phyloP scores from a whole-genome alignment of 1,284 basidiomycete genomes.

The Agaricales sp. region DNA sequence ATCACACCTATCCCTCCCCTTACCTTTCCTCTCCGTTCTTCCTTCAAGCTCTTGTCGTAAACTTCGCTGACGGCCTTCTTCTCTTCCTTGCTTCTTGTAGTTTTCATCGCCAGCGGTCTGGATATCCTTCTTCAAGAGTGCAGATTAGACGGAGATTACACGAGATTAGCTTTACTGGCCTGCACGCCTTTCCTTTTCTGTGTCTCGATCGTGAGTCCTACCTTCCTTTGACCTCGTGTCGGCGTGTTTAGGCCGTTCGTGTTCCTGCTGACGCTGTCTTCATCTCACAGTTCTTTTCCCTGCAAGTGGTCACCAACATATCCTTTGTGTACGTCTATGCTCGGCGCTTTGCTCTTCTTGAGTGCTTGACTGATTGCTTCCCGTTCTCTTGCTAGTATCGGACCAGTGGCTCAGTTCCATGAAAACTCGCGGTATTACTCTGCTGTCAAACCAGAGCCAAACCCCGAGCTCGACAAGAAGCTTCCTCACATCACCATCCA shows the following conservation, averaged over 20 bases:
- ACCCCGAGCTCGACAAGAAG: slow-evolving; percentile 45
- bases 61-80: neutral
- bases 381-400: slow-evolving; percentile 37
- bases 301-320: slow-evolving; percentile 52
- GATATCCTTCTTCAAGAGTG: slow-evolving; percentile 54
- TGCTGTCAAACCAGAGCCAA: slow-evolving; percentile 45
- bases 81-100: slow-evolving; percentile 19
- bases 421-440: slow-evolving; percentile 69
- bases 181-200: slow-evolving; percentile 64
- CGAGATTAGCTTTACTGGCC: slow-evolving; percentile 53
- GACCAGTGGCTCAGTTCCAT: slow-evolving; percentile 66
- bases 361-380: slow-evolving; percentile 11
- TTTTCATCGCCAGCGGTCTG: slow-evolving; percentile 52
- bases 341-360: slow-evolving; percentile 4
- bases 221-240: slow-evolving; percentile 2
- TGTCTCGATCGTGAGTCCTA: slow-evolving; percentile 49
- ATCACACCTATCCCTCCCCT: slow-evolving; percentile 8
- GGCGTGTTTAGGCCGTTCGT: too few relatives aligned
- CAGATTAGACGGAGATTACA: slow-evolving; percentile 52
- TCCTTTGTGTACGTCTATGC: slow-evolving; percentile 37
- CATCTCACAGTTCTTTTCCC: slow-evolving; percentile 45
- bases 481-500: slow-evolving; percentile 71
- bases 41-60: neutral
- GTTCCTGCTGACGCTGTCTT: slow-evolving; percentile 3
- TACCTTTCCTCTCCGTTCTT: too few relatives aligned